Base-by-base conservation (phyloP, 106 monocot genomes). In the Phalaenopsis equestris region DNA sequence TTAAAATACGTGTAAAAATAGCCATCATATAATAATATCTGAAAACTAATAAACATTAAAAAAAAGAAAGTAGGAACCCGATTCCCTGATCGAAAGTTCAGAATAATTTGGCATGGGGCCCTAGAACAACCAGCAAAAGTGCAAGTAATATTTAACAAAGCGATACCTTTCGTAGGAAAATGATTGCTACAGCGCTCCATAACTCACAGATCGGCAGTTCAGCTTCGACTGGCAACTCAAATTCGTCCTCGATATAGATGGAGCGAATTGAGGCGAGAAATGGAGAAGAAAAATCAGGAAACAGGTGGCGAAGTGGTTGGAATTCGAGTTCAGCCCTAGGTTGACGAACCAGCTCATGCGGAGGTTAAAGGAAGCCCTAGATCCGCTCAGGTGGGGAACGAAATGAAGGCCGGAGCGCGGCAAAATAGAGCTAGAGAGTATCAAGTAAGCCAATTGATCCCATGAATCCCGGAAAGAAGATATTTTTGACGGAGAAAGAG, bases 301-400 rank as follows among this genome's bases (percentile, higher is more conserved):
- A 81, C 97, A 98, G 56, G 89, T 91, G 82, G 89, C 78, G 87
- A 92, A 98, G 81, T 98, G 92, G 81, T 91, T 98, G 74, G 94
- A 98, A 82, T 91, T 92, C 83, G 97, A 92, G 76, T 83, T 86
- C 16, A 91, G 73, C 68, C 92, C 90, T 77, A 92, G 86, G 77
- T 90, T 92, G 46, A 86, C 92, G 87, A 84, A 83, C 77, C 90
- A 88, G 90, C 89, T 98, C 97, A 94, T 98, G 90, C 94, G 91
- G 78, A 83, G 67, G 56, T 52, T 45, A 73, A 72, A 47, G 37
- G 64, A 81, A 47, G 79, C 75, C 77, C 75, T 75, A 81, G 79
- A 76, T 76, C 77, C 78, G 48, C 70, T 56, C 41, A 56, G 42
- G 19, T 37, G 77, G 12, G 30, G 74, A 10, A 75, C 8, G 43